These are phyloP conservation scores for Pezicula rhizophila DNA, from an alignment of 2,329 filamentous ascomycete species.

Conservation along the genomic window DNA sequence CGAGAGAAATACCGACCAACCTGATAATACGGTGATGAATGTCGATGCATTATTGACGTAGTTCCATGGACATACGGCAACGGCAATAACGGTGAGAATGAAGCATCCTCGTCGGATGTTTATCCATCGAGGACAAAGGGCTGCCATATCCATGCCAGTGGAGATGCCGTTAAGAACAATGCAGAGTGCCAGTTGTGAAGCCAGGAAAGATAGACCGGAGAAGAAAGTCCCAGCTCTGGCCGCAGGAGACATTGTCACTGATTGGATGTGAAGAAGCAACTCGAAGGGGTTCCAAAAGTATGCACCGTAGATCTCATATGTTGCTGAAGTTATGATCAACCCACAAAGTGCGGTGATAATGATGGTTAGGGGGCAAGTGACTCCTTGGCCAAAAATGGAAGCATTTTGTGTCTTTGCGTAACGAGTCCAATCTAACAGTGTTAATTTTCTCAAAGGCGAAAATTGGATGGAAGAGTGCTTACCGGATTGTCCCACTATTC, in stretches of 20 bases:
- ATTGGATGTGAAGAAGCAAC: conserved; percentile 30
- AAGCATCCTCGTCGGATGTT: conserved; percentile 42
- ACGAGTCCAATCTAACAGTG: conserved; percentile 25
- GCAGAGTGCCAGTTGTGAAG: conserved; percentile 28
- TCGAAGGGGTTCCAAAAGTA: conserved; percentile 34
- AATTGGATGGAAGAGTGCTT: background rate
- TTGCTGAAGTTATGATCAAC: conserved; percentile 31
- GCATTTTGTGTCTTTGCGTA: conserved; percentile 24
- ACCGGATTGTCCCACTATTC: conserved; percentile 25
- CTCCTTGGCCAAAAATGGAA: conserved; percentile 23
- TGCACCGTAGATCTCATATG: conserved; percentile 27
- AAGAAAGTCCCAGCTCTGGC: conserved; percentile 32
- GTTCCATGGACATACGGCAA: conserved; percentile 40
- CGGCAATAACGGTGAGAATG: conserved; percentile 33
- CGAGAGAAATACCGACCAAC: conserved; percentile 38
- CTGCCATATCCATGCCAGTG: conserved; percentile 42
- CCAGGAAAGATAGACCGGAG: conserved; percentile 29
- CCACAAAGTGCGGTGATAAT: conserved; percentile 31
- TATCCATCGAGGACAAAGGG: conserved; percentile 38
- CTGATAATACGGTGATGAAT: conserved; percentile 32
- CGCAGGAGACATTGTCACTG: conserved; percentile 22
- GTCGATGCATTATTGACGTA: conserved; percentile 36
- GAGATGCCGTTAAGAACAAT: conserved; percentile 20
- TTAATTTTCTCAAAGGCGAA: background rate
- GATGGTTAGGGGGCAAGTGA: conserved; percentile 31